Conservation (phyloP, 2,329 filamentous ascomycete species). For the Calonectria henricotiae region DNA sequence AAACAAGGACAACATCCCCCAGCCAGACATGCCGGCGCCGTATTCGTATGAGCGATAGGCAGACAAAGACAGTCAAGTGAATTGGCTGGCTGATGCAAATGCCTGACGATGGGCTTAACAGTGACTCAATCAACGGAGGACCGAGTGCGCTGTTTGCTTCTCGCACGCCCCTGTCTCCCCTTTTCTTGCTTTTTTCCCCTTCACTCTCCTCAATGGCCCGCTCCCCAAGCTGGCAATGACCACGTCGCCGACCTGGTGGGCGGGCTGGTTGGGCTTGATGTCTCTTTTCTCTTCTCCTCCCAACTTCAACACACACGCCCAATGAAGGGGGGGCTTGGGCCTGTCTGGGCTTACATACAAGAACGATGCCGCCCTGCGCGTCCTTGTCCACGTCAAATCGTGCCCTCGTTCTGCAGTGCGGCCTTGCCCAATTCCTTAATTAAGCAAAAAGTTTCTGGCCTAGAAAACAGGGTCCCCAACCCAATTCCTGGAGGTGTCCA, state of each 20-base stretch:
- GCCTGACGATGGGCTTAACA: slow-evolving; percentile 15
- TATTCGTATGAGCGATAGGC: slow-evolving; percentile 43
- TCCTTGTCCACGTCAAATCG: slow-evolving; percentile 23
- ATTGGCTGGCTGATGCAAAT: slow-evolving; percentile 5
- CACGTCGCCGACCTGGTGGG: slow-evolving; percentile 25
- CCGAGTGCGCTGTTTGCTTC: slow-evolving; percentile 4
- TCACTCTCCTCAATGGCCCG: neutral
- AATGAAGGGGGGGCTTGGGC: neutral
- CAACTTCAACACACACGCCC: neutral
- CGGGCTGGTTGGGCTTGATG: slow-evolving; percentile 13
- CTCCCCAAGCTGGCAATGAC: slow-evolving; percentile 8
- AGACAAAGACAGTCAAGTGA: slow-evolving; percentile 31
- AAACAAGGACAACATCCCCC: slow-evolving; percentile 35
- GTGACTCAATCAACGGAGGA: slow-evolving; percentile 28
- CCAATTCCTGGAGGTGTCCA: slow-evolving; percentile 42
- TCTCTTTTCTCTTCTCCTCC: slow-evolving; percentile 20
- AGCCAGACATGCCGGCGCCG: slow-evolving; percentile 43
- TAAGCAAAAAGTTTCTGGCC: slow-evolving; percentile 15
- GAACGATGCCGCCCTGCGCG: neutral
- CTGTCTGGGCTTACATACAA: neutral
- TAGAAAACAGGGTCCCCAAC: slow-evolving; percentile 23
- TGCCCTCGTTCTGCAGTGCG: neutral
- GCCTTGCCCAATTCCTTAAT: slow-evolving; percentile 8
- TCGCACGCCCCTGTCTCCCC: slow-evolving; percentile 16
- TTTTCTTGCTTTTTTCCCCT: neutral